Conservation (phyloP, 208 protist species). For the Wallacemonas rigidus region DNA sequence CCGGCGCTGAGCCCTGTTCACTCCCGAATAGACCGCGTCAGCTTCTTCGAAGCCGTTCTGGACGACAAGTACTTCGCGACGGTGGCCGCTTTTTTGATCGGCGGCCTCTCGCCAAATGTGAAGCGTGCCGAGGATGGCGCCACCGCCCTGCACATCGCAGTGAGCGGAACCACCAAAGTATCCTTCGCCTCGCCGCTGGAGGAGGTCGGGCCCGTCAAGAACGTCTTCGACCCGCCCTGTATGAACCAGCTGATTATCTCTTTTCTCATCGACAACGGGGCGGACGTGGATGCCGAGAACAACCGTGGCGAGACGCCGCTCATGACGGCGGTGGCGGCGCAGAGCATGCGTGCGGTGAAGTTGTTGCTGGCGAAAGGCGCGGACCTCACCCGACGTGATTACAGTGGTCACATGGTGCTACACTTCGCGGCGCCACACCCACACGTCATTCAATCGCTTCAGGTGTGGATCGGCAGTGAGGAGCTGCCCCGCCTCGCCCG, state of each 20-base stretch:
- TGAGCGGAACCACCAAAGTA: slow-evolving; percentile 23
- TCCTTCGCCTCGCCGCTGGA: background rate
- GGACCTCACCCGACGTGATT: slow-evolving; percentile 38
- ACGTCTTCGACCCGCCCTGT: slow-evolving; percentile 29
- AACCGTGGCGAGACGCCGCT: slow-evolving; percentile 67
- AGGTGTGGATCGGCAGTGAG: slow-evolving; percentile 45
- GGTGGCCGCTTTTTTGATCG: slow-evolving; percentile 56
- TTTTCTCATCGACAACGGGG: slow-evolving; percentile 80
- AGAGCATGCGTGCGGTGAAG: slow-evolving; percentile 46
- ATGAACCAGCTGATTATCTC: slow-evolving; percentile 54
- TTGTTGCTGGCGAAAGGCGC: slow-evolving; percentile 67
- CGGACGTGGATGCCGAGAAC: slow-evolving; percentile 53
- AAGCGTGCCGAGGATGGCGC: slow-evolving; percentile 45
- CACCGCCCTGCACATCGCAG: slow-evolving; percentile 68
- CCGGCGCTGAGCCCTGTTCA: slow-evolving; percentile 23
- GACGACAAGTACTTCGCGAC: slow-evolving; percentile 37
- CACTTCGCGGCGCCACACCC: slow-evolving; percentile 63
- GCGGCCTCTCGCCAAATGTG: slow-evolving; percentile 50
- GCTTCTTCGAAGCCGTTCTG: slow-evolving; percentile 56
- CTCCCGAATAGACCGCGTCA: slow-evolving; percentile 36
- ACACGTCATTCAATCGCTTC: slow-evolving; percentile 52
- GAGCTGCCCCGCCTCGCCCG: slow-evolving; percentile 21
- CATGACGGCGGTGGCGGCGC: slow-evolving; percentile 63
- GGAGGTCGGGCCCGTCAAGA: background rate
- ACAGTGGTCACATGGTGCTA: slow-evolving; percentile 40